A percentile compares a stretch with the other conserved stretches of the same genome.
These are phyloP conservation scores for Eimeria praecox DNA, from an alignment of 169 alveolate species.

Conservation along the genomic window DNA sequence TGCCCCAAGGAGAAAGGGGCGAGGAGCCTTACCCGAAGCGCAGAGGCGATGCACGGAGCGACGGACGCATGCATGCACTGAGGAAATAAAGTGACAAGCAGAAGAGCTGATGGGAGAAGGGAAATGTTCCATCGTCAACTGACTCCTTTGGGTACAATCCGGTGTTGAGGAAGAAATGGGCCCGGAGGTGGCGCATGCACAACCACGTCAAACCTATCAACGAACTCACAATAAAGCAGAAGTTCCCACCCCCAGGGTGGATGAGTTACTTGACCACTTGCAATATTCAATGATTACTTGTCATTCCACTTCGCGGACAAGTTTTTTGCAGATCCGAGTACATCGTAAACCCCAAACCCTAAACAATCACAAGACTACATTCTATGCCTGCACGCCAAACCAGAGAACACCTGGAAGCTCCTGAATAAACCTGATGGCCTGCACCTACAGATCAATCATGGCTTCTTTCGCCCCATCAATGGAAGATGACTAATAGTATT, in stretches of 20 bases:
- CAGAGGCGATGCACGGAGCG: background rate
- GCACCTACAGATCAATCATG: background rate
- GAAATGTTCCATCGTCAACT: background rate
- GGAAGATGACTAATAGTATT: background rate
- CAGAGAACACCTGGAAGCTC: background rate
- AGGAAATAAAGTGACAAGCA: background rate
- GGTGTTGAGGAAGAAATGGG: background rate
- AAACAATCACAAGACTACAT: background rate
- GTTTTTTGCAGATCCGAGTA: background rate
- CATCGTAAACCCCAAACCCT: too few species aligned
- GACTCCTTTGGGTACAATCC: background rate
- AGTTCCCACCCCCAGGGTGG: background rate
- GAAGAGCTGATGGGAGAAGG: background rate
- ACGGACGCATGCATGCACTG: too few species aligned
- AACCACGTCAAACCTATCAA: background rate
- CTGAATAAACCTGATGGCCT: background rate
- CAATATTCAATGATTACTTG: background rate
- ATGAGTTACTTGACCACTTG: background rate
- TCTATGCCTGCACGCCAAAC: background rate
- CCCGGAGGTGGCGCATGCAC: background rate
- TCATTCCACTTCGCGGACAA: background rate
- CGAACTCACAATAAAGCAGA: background rate
- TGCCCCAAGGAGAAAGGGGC: background rate
- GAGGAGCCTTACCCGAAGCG: too few species aligned
- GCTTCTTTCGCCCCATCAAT: background rate